Evolutionary conservation across 371 early-diverging fungal genomes (phyloP), one percentile per base, ranked within the genome.

Genomic region (Haplosporangium sp.): DNA sequence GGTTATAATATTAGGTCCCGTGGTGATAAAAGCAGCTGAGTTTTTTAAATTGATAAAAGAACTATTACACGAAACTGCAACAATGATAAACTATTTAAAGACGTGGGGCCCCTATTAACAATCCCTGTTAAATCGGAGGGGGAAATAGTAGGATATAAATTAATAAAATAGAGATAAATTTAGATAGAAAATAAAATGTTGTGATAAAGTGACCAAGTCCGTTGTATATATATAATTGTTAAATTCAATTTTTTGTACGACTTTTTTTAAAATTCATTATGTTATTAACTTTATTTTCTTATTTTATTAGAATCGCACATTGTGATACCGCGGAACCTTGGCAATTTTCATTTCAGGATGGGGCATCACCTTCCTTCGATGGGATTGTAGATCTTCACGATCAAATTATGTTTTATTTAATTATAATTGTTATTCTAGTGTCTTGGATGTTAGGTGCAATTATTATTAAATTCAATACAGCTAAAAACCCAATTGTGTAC

Each of bases 361-460:
- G 83, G 58, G 83, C 83, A 55, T 73, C 76, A 67, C 83, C 83
- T 64, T 76, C 83, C 63, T 83, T 74, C 65, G 77, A 83, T 42
- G 83, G 83, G 58, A 83, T 83, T 71, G 77, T 76, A 62, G 83
- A 83, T 73, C 71, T 83, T 64, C 83, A 83, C 71, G 74, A 83
- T 68, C 83, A 83, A 83, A 83, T 83, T 62, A 83, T 83, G 83
- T 83, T 83, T 50, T 83, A 83, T 73, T 70, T 83, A 76, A 70
- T 83, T 58, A 83, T 83, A 65, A 83, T 83, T 63, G 62, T 83
- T 73, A 76, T 83, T 61, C 70, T 69, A 57, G 83, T 83, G 74
- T 59, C 73, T 72, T 82, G 82, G 79, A 77, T 84, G 72, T 74
- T 83, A 84, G 78, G 77, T 70, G 70, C 69, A 64, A 76, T 82